These are phyloP conservation scores for Gynochthodes officinalis DNA, from an alignment of 257 asterid species.

Conservation along the genomic window DNA sequence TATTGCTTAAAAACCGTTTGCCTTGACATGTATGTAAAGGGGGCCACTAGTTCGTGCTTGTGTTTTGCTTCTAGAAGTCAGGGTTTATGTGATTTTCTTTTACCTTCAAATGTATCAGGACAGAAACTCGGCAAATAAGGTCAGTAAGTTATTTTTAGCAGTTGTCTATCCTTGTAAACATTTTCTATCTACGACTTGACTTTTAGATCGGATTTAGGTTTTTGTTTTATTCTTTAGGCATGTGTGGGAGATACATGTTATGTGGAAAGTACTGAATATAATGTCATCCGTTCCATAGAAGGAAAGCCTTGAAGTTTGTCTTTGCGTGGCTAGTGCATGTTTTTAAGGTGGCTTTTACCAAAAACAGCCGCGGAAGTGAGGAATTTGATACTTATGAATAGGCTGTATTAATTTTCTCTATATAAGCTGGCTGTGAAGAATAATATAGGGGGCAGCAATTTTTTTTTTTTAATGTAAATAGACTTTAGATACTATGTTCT, in stretches of 20 bases:
- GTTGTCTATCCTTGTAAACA: not conserved
- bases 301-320: not conserved
- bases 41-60: not conserved
- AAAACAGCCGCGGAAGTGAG: not conserved
- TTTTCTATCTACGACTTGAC: not conserved
- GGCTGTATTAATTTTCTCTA: not conserved
- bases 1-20: not conserved
- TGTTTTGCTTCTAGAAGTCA: not conserved
- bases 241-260: not conserved
- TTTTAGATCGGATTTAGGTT: not conserved
- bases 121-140: not conserved
- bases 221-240: not conserved
- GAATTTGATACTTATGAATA: not conserved
- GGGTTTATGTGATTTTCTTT: not conserved
- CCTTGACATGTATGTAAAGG: not conserved
- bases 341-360: not conserved
- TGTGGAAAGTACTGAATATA: not conserved
- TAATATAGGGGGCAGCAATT: not conserved
- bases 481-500: not conserved
- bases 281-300: not conserved
- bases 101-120: not conserved
- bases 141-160: not conserved
- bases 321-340: not conserved
- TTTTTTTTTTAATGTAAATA: not conserved
- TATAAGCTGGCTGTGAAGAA: not conserved